A percentile compares a stretch with the other conserved stretches of the same genome.
phyloP scores from a whole-genome alignment of 2,329 filamentous ascomycete genomes.

The Alternaria burnsii region DNA sequence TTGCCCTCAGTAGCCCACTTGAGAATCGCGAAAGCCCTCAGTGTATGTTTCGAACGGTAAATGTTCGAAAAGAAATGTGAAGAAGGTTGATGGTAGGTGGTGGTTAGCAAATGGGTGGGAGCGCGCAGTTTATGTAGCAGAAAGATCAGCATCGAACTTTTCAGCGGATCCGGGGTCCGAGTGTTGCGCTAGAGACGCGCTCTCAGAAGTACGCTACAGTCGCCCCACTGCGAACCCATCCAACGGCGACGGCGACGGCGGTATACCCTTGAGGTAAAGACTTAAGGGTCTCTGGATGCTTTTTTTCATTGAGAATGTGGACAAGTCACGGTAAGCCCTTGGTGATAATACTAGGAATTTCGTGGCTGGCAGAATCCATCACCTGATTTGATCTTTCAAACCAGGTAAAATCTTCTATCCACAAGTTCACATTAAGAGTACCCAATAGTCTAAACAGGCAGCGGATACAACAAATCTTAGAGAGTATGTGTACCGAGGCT shows the following conservation, averaged over 20 bases:
- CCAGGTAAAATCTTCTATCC: not conserved
- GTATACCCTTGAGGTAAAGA: not conserved
- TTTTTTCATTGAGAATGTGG: not conserved
- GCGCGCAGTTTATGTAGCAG: constrained; percentile 24
- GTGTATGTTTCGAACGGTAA: constrained; percentile 31
- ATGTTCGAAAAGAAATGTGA: constrained; percentile 32
- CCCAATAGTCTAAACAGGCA: not conserved
- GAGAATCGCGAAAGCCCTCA: constrained; percentile 46
- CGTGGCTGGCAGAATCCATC: not conserved
- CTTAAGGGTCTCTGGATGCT: not conserved
- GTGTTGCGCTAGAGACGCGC: constrained; percentile 10
- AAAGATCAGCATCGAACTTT: constrained; percentile 26
- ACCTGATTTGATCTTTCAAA: not conserved
- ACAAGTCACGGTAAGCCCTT: not conserved
- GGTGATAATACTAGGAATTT: not conserved
- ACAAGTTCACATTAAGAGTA: not conserved
- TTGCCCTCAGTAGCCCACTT: constrained; percentile 48
- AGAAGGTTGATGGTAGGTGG: constrained; percentile 28
- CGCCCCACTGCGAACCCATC: constrained; percentile 12
- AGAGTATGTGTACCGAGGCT: constrained; percentile 1
- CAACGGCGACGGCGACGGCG: constrained; percentile 9
- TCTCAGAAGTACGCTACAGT: constrained; percentile 8
- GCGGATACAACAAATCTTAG: not conserved
- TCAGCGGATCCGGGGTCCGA: constrained; percentile 17
- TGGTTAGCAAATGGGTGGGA: constrained; percentile 17